Conservation (phyloP, 2,329 filamentous ascomycete species). For the Neonectria faginata region DNA sequence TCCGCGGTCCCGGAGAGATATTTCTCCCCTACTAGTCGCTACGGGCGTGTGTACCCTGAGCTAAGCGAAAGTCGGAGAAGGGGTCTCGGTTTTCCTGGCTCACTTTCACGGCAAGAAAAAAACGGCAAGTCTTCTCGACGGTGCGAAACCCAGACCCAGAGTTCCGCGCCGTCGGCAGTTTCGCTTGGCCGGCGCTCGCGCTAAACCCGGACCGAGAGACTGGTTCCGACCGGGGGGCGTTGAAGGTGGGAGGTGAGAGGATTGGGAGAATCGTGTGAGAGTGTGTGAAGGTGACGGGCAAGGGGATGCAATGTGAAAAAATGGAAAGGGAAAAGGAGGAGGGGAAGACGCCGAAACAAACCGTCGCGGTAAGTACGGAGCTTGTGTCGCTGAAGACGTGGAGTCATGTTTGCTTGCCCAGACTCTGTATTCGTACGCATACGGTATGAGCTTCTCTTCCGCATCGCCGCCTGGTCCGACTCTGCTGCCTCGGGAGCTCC, state of each 20-base stretch:
- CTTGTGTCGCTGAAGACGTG: neutral
- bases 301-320: neutral
- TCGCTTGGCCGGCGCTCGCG: constrained; percentile 17
- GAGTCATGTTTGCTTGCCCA: neutral
- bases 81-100: neutral
- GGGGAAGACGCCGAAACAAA: neutral
- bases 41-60: neutral
- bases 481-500: constrained; percentile 26
- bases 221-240: neutral
- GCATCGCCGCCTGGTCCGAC: constrained; percentile 27
- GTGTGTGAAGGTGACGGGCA: neutral
- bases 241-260: neutral
- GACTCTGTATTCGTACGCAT: neutral
- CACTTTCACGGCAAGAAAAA: neutral
- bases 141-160: constrained; percentile 7
- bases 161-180: constrained; percentile 22
- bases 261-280: neutral
- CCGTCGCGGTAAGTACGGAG: neutral
- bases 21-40: constrained; percentile 5
- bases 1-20: constrained; percentile 20
- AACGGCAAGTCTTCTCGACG: neutral
- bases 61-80: neutral
- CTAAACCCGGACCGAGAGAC: constrained; percentile 30
- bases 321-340: neutral
- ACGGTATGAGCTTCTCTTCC: neutral